Evolutionary conservation across 768 basidiomycete species (phyloP).

Genomic region (Kwoniella pini): DNA sequence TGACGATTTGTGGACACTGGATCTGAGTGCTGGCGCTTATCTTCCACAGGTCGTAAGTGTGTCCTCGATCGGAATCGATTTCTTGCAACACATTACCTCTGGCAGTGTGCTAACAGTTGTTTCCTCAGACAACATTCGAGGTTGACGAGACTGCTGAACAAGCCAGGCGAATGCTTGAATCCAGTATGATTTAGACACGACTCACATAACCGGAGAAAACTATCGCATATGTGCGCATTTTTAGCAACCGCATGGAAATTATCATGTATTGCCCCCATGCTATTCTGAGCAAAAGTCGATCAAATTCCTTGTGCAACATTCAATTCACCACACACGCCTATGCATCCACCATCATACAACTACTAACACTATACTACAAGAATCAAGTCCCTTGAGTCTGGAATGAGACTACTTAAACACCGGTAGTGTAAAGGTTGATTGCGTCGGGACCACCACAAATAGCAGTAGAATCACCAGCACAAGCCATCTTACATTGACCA

Average conservation of each 20-base stretch:
- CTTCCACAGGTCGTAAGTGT: slow-evolving; percentile 79
- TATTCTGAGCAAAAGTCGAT: too few species aligned
- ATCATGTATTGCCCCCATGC: too few species aligned
- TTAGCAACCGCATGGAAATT: too few species aligned
- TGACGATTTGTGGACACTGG: slow-evolving; percentile 81
- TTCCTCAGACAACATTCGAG: slow-evolving; percentile 26
- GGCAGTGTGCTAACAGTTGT: too few species aligned
- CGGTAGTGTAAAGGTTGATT: slow-evolving; percentile 16
- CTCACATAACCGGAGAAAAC: too few species aligned
- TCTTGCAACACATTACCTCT: too few species aligned
- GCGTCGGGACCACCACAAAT: slow-evolving; percentile 25
- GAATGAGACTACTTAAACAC: neutral
- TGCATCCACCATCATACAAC: too few species aligned
- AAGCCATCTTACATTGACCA: slow-evolving; percentile 36
- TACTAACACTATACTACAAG: too few species aligned
- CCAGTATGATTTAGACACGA: neutral
- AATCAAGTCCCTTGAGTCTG: too few species aligned
- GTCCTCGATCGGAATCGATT: neutral
- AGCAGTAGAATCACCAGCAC: slow-evolving; percentile 28
- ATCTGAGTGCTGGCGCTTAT: slow-evolving; percentile 83
- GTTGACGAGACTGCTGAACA: slow-evolving; percentile 22
- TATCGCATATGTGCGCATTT: too few species aligned
- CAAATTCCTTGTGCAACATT: too few species aligned
- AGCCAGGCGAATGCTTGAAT: slow-evolving; percentile 3
- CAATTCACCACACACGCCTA: too few species aligned